Base-by-base conservation (phyloP, 2,329 filamentous ascomycete species). In the Geosmithia morbida region DNA sequence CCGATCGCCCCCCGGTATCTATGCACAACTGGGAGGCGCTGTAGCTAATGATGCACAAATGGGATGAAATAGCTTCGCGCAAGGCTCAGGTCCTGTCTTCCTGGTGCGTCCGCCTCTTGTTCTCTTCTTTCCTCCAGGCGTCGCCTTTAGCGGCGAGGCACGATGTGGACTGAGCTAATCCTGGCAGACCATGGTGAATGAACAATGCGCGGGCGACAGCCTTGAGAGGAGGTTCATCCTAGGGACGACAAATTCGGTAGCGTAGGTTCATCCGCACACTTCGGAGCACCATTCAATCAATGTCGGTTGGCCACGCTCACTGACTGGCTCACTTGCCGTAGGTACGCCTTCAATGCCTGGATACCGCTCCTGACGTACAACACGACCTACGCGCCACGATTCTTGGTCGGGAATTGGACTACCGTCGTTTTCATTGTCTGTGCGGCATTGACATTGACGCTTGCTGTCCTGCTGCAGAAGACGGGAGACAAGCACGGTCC, bases 331-430 rank as follows among this genome's bases (percentile, higher is more conserved):
- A 37, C 14, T 16, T 37, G 11, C 14, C n/a, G 5, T n/a, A 43
- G 42, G 14, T 43, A 43, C n/a, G 42, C 42, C 16, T 43, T 43
- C 42, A 43, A 43, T 8, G 42, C 42, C n/a, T 43, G 42, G 42
- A 43, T 43, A 7, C 42, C 42, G 13, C 42, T 43, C 7, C 14
- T 43, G 14, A 43, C 42, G 14, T 43, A 43, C 18, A 43, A 43
- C 26, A 43, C 42, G 13, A 43, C 19, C 7, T 43, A 43, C 42
- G 42, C 42, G n/a, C 42, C 42, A 7, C 42, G 42, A 17, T 43
- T 43, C n/a, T 14, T 43, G 26, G 42, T 43, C 42, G 42, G 42
- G 20, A 43, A 43, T n/a, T 16, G 16, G 19, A 43, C 42, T 17
- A 43, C 42, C 7, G 42, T 43, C 8, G 42, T 18, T 18, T n/a